Percentiles rank a stretch among this genome's conserved stretches.
These are phyloP conservation scores for Nyssa sinensis DNA, from an alignment of 148 eudicot species.

Conservation along the genomic window DNA sequence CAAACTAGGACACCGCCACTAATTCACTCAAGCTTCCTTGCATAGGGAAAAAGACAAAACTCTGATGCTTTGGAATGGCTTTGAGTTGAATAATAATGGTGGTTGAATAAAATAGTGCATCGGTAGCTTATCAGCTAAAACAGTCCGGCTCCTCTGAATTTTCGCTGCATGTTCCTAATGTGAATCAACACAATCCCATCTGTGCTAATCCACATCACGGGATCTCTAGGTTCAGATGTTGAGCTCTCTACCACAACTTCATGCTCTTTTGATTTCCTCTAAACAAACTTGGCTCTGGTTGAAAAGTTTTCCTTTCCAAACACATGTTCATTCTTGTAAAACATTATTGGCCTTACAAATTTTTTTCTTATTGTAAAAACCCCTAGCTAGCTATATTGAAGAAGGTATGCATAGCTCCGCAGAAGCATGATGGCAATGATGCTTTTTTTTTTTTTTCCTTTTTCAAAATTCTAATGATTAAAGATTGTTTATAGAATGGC, in stretches of 20 bases:
- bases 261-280: constrained; percentile 24
- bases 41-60: constrained; percentile 67
- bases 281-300: constrained; percentile 32
- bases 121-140: constrained; percentile 57
- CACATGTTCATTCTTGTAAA: constrained; percentile 62
- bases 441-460: too few relatives aligned
- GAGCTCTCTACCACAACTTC: constrained; percentile 52
- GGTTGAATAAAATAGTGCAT: constrained; percentile 60
- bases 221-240: constrained; percentile 42
- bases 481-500: too few relatives aligned
- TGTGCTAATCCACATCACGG: constrained; percentile 77
- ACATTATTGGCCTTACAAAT: too few relatives aligned
- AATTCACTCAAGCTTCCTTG: constrained; percentile 79
- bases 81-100: constrained; percentile 44
- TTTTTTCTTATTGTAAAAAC: too few relatives aligned
- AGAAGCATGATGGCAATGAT: too few relatives aligned
- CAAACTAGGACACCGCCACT: neutral
- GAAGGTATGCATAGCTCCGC: too few relatives aligned
- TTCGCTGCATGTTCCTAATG: constrained; percentile 77
- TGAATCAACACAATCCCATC: constrained; percentile 64
- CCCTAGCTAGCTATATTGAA: too few relatives aligned
- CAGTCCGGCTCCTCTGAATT: constrained; percentile 76
- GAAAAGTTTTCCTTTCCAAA: constrained; percentile 36
- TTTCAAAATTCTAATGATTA: too few relatives aligned
- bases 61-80: constrained; percentile 49